Base-by-base conservation (phyloP, 495 filamentous ascomycete genomes). In the Choiromyces venosus region DNA sequence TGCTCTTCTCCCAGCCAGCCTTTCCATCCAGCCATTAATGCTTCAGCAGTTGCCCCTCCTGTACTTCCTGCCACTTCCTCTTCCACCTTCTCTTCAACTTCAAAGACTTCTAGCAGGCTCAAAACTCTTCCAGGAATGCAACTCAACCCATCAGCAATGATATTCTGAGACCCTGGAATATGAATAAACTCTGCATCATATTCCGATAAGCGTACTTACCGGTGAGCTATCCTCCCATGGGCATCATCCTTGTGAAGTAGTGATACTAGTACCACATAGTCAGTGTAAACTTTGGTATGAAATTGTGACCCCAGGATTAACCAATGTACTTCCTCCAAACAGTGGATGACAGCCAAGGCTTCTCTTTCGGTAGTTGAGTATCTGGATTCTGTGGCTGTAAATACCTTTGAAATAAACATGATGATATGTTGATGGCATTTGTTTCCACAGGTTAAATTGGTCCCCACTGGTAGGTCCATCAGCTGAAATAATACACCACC, bases 401-500 rank as follows among this genome's bases (percentile, higher is more conserved):
- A 74, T 10, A 19, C 18, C 25, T 70, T 37, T 40, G 72, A 70
- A 33, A 74, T 56, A 61, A 33, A 70, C 46, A 56, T 66, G 29
- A 72, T 56, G 35, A 72, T 56, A 5, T 37, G 44, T 36, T 66
- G 35, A 7, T 16, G 21, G 9, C 7, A 9, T 21, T 33, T 5
- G 33, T 66, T 65, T 21, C 40, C 66, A 10, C 44, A 7, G 56
- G 10, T n/a, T n/a, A n/a, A n/a, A n/a, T n/a, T n/a, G n/a, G n/a
- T 66, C 66, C 33, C 44, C 5, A 37, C 19, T 7, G 35, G 44
- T 6, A 33, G 16, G 8, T 9, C 35, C 16, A 37, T 65, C 8
- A 72, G n/a, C 36, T 72, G 33, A 38, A 72, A 72, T 5, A 72
- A 35, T 8, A 72, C 70, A 35, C 10, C 70, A 7, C 56, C 70